Base-by-base conservation (phyloP, 2,329 filamentous ascomycete species). In the Sporothrix dimorphospora region DNA sequence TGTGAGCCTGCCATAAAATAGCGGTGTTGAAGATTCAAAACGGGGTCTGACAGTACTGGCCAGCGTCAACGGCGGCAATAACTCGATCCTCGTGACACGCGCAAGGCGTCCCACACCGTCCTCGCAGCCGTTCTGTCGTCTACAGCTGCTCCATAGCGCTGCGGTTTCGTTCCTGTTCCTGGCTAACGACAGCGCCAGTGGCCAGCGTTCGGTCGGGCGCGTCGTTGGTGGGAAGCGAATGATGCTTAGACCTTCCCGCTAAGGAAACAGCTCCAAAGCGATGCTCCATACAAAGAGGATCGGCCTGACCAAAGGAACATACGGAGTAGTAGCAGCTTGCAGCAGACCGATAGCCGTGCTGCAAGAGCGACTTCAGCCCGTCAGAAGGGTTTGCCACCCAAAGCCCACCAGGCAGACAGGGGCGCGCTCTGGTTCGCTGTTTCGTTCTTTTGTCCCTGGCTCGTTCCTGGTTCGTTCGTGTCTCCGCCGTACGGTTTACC, bases 121-220 rank as follows among this genome's bases (percentile, higher is more conserved):
- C 30, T 19, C 63, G 24, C 63, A 49, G 42, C 24, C 63, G 42
- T 49, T 49, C 63, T 49, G 63, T 66, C 14, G 42, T 49, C 24
- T 49, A 49, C 42, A 49, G 63, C 40, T 63, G 4, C 57, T 16
- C 40, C 42, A 12, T n/a, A 49, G n/a, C 21, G 12, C 24, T n/a
- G 38, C 14, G 40, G 27, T 66, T 49, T 27, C 63, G 63, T 66
- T 66, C 63, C 40, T 66, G 63, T 65, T 65, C 59, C 59, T 65
- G 59, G 59, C 59, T 65, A 65, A 65, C 38, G 21, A 65, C 38
- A 45, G 38, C 59, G 59, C 59, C 34, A 45, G 59, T 65, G 30
- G 57, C 38, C 59, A 65, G 14, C 59, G 40, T 45, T 65, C 59
- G 59, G 59, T 65, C 12, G 59, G 38, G 38, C 59, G 59, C 59